phyloP scores from a whole-genome alignment of 2,329 filamentous ascomycete genomes.

The Dactylellina haptotyla region DNA sequence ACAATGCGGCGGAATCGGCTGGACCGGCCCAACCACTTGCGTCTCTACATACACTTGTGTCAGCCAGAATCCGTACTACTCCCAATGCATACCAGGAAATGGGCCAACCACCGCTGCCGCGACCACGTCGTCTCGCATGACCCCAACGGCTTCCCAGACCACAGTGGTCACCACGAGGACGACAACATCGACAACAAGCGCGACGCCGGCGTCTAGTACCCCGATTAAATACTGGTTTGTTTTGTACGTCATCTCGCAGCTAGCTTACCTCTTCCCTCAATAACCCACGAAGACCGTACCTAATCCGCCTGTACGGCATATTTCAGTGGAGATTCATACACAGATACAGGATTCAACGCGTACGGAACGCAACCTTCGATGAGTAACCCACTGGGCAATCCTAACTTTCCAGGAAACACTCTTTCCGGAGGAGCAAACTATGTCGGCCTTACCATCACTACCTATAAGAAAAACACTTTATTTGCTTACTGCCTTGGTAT shows the following conservation, averaged over 20 bases:
- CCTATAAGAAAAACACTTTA: constrained; percentile 61
- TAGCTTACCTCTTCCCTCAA: too few species aligned
- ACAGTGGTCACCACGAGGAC: too few species aligned
- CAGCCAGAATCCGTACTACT: too few species aligned
- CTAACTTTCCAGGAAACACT: constrained; percentile 66
- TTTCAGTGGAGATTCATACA: constrained; percentile 69
- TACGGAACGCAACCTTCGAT: constrained; percentile 66
- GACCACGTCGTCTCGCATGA: too few species aligned
- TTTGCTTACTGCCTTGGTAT: constrained; percentile 10
- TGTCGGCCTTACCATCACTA: constrained; percentile 65
- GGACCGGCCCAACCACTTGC: too few species aligned
- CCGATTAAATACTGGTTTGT: constrained; percentile 7
- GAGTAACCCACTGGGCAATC: constrained; percentile 71
- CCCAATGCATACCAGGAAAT: too few species aligned
- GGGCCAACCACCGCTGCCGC: too few species aligned
- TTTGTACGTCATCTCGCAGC: not conserved
- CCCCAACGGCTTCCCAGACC: too few species aligned
- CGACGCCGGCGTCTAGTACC: not conserved
- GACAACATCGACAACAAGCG: not conserved
- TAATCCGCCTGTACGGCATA: not conserved
- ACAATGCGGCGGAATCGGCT: too few species aligned
- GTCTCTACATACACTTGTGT: too few species aligned
- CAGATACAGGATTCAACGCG: constrained; percentile 69
- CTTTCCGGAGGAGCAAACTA: constrained; percentile 67
- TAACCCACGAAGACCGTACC: not conserved